Base-by-base conservation (phyloP, 2,329 filamentous ascomycete genomes). In the Zymoseptoria passerinii region DNA sequence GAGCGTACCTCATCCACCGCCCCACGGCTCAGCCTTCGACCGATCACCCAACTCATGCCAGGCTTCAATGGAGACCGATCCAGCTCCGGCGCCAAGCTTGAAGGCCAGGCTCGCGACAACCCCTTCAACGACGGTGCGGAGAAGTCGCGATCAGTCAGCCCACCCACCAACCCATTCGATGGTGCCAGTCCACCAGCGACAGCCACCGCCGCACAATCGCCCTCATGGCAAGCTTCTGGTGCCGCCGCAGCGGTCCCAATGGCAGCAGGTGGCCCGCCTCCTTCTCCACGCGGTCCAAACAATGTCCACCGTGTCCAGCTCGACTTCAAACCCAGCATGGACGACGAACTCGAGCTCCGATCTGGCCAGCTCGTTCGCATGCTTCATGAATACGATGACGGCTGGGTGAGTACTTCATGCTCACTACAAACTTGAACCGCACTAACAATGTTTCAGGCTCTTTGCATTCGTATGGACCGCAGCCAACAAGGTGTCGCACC, bases 321-420 rank as follows among this genome's bases (percentile, higher is more conserved):
- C 66, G 92, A 96, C 73, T 99, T 97, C 75, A 88, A 85, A 72
- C 92, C 94, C 27, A 92, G 89, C 3, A 87, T 97, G 81, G 88
- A 90, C 5, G 94, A 99, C 70, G 94, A 99, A 75, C 80, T 99
- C 69, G 88, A 85, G 62, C 81, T 99, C 50, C 82, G 79, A 62
- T 83, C 87, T 58, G 94, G 94, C 55, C 86, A 95, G 62, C 80
- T 99, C 53, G 90, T 97, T 54, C 84, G 92, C 63, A 79, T 99
- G 63, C 80, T 97, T 55, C 92, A 97, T 70, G 92, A 96, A 75
- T 99, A 97, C 69, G 94, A 99, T 71, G 94, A 99, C 75, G 94
- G 94, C 68, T 99, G 94, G 94, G 89, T 92, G 82, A 82, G 88
- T 81, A 29, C 16, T 57, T 19, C 27, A 28, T 8, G 20, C 8